Conservation (phyloP, 1,139 yeast genomes). For the Candida buenavistaensis region DNA sequence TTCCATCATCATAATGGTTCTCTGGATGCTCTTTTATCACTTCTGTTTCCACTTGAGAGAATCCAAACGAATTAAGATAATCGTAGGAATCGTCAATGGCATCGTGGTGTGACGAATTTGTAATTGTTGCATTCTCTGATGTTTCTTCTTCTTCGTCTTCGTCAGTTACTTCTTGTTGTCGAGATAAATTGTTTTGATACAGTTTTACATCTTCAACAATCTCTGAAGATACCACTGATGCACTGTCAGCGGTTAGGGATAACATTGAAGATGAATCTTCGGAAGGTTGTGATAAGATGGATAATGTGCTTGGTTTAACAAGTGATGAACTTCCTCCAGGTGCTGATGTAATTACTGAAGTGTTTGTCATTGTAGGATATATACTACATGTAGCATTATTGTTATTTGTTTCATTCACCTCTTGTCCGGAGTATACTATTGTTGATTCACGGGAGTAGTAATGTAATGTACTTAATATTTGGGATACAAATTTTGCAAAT, state of each 20-base stretch:
- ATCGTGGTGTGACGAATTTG: conserved; percentile 4
- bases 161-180: conserved; percentile 4
- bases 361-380: not conserved
- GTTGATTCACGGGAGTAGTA: conserved; percentile 13
- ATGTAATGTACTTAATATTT: conserved; percentile 18
- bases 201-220: conserved; percentile 1
- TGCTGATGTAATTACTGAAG: conserved; percentile 1
- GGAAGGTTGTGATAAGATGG: conserved; percentile 4
- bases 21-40: not conserved
- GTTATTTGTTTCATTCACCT: not conserved
- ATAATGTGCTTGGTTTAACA: not conserved
- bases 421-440: not conserved
- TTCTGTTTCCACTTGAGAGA: conserved; percentile 1
- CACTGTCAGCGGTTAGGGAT: conserved; percentile 9
- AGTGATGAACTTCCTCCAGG: conserved; percentile 3
- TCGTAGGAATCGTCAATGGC: conserved; percentile 14
- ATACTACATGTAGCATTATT: not conserved
- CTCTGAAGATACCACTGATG: conserved; percentile 6
- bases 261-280: conserved; percentile 7
- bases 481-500: conserved; percentile 19
- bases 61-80: conserved; percentile 14
- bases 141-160: conserved; percentile 2
- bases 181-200: too few relatives aligned
- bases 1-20: not conserved
- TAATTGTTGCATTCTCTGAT: conserved; percentile 7